Base-by-base conservation (phyloP, 345 rosid genomes). In the Mangifera indica region DNA sequence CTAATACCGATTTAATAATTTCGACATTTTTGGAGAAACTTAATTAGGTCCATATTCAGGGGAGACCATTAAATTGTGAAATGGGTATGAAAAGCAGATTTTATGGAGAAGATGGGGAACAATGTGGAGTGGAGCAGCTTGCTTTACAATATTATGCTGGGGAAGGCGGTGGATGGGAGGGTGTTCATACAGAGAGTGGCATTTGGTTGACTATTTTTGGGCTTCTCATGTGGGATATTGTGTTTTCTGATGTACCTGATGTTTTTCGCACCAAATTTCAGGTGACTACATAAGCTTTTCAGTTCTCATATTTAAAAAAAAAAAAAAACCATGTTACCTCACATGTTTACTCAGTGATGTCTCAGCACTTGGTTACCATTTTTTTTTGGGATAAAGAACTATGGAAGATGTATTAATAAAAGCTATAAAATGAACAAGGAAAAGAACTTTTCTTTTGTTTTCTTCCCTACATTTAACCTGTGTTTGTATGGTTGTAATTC, bases 51-150 rank as follows among this genome's bases (percentile, higher is more conserved):
- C 85, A 79, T 66, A 79, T 94, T 77, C 91, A 79, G 72, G 98
- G 98, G 70, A 88, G 93, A 71, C 96, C 98, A 69, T 48, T 94
- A 88, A 92, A 90, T 74, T 71, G 88, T 83, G 92, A 92, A 85
- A 62, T 78, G 60, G 98, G 97, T 55, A 74, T 75, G 81, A 92
- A 88, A 77, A 94, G 84, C 83, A 81, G 91, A 80, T 94, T 90
- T 78, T 87, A 89, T 80, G 98, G 97, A 67, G 91, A 90, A 76
- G 96, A 90, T 59, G 97, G 93, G 37, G 90, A 89, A 69, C 96
- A 89, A 67, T 92, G 97, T 71, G 98, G 97, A 77, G 98, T 92
- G 1, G 98, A 94, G 82, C 88, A 90, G 87, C 98, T 94, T 21
- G 97, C 97, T 54, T 82, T 94, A 84, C 92, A 90, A 73, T 87